These are phyloP conservation scores for Candida sp. DNA, from an alignment of 1,139 yeast genomes.

Conservation along the genomic window DNA sequence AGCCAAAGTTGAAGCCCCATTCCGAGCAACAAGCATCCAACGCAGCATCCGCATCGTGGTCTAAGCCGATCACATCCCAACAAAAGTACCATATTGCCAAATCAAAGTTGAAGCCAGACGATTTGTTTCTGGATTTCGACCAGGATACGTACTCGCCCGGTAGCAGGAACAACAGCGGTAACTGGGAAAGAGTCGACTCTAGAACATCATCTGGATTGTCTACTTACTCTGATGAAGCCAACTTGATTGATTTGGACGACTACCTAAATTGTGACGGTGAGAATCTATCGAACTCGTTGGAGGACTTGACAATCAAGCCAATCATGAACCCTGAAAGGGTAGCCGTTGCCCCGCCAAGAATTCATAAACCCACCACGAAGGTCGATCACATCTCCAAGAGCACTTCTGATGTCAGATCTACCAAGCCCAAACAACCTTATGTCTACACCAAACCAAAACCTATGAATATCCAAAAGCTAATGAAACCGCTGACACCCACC, in stretches of 20 bases:
- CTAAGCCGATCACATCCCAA: conserved; percentile 22
- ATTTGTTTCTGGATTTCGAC: conserved; percentile 51
- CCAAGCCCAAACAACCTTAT: conserved; percentile 27
- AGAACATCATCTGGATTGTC: conserved; percentile 18
- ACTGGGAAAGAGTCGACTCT: conserved; percentile 34
- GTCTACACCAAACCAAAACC: conserved; percentile 48
- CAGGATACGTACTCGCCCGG: conserved; percentile 27
- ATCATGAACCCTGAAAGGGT: conserved; percentile 10
- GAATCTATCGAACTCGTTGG: conserved; percentile 16
- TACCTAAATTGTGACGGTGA: conserved; percentile 7
- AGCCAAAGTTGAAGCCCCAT: conserved; percentile 6
- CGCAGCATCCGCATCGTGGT: conserved; percentile 56
- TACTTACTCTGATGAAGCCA: conserved; percentile 14
- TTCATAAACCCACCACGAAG: conserved; percentile 1
- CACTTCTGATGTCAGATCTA: conserved; percentile 10
- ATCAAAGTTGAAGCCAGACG: conserved; percentile 20
- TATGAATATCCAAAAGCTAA: conserved; percentile 29
- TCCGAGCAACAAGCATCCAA: conserved; percentile 31
- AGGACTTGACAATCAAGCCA: conserved; percentile 22
- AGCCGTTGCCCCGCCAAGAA: neutral
- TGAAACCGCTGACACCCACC: conserved; percentile 22
- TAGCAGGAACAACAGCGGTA: conserved; percentile 13
- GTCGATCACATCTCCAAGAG: conserved; percentile 13
- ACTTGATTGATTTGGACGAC: conserved; percentile 41
- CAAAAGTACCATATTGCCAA: conserved; percentile 14